Conservation (phyloP, 164 flowering plant genomes). For the Tinospora cordifolia region DNA sequence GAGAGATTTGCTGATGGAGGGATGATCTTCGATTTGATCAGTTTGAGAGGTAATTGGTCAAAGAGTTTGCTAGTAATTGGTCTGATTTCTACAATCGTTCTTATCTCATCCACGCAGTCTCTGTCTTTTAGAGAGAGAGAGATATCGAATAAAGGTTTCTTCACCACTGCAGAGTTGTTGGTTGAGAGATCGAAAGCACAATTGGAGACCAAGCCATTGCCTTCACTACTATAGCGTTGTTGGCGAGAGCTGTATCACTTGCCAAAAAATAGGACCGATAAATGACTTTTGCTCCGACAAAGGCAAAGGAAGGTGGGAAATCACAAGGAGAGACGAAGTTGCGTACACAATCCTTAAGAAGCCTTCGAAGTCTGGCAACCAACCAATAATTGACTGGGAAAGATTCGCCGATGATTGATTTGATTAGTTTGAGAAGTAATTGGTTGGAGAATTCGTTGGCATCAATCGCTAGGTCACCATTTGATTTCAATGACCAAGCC, state of each 20-base stretch:
- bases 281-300: constrained; percentile 32
- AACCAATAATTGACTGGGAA: constrained; percentile 46
- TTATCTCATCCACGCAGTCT: no score
- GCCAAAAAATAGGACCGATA: constrained; percentile 69
- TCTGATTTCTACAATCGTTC: no score
- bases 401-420: constrained; percentile 59
- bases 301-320: constrained; percentile 84
- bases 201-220: constrained; percentile 60
- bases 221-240: constrained; percentile 23
- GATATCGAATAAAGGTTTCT: no score
- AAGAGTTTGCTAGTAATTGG: constrained; percentile 22
- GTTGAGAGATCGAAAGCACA: constrained; percentile 38
- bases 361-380: constrained; percentile 58
- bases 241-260: constrained; percentile 53
- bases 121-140: no score
- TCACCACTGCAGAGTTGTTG: no score
- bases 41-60: constrained; percentile 44
- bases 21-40: constrained; percentile 52
- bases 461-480: neutral
- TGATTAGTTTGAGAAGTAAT: constrained; percentile 52
- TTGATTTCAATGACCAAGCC: neutral
- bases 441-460: constrained; percentile 19
- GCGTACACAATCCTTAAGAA: constrained; percentile 90
- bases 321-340: constrained; percentile 75
- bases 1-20: constrained; percentile 54